phyloP scores from a whole-genome alignment of 2,329 filamentous ascomycete genomes.

The Incumbomyces lentus region DNA sequence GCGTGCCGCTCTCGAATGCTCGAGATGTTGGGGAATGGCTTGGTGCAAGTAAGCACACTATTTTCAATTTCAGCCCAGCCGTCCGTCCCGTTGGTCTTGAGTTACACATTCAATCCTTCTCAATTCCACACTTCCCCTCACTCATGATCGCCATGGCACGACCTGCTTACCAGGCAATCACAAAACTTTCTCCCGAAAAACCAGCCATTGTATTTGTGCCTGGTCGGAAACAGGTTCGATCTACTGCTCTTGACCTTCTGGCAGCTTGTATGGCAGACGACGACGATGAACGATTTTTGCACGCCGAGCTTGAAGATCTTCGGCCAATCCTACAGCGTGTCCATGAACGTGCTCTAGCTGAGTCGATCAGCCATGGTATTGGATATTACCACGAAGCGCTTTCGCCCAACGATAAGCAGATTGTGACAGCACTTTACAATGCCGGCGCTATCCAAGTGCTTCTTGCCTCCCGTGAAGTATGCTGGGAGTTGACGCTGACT shows the following conservation, averaged over 20 bases:
- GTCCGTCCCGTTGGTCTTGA: conserved; percentile 82
- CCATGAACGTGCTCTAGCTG: conserved; percentile 75
- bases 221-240: conserved; percentile 81
- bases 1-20: conserved; percentile 85
- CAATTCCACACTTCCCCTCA: conserved; percentile 92
- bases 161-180: conserved; percentile 79
- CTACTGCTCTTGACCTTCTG: conserved; percentile 76
- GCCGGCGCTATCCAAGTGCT: conserved; percentile 84
- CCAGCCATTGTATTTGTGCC: conserved; percentile 88
- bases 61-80: conserved; percentile 96
- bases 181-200: conserved; percentile 79
- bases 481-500: conserved; percentile 83
- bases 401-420: conserved; percentile 77
- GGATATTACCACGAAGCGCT: conserved; percentile 96
- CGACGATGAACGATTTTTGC: conserved; percentile 86
- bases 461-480: conserved; percentile 74
- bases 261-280: conserved; percentile 81
- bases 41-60: conserved; percentile 92
- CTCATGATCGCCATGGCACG: conserved; percentile 98
- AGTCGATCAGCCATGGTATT: conserved; percentile 85
- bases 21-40: conserved; percentile 96
- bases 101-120: conserved; percentile 89
- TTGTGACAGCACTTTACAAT: conserved; percentile 83
- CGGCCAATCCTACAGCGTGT: conserved; percentile 70
- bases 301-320: conserved; percentile 73